phyloP scores from a whole-genome alignment of 805 yeast species.

The Candida lessepsii region DNA sequence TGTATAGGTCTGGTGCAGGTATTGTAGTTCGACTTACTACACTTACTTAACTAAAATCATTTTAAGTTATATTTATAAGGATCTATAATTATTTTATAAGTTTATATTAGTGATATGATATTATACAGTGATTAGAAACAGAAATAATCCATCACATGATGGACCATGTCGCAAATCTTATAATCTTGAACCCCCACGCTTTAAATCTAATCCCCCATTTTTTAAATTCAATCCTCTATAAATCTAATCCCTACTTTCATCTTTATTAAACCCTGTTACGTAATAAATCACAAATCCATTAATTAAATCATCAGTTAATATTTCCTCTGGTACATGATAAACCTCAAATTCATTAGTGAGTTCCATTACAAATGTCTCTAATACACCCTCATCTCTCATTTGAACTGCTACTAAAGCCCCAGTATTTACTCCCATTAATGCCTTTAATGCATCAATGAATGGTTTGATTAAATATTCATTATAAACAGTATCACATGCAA shows the following conservation, averaged over 20 bases:
- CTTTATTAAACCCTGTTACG: conserved; percentile 10
- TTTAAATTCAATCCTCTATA: too few relatives aligned
- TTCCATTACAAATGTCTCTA: conserved; percentile 44
- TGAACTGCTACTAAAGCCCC: conserved; percentile 49
- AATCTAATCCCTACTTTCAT: too few relatives aligned
- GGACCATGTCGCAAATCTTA: too few relatives aligned
- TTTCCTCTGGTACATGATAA: conserved; percentile 29
- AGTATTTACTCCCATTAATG: conserved; percentile 34
- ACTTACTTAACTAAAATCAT: too few relatives aligned
- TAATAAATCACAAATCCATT: conserved; percentile 49
- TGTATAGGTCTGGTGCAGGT: too few relatives aligned
- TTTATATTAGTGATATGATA: not conserved
- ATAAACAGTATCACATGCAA: conserved; percentile 68
- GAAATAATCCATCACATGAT: too few relatives aligned
- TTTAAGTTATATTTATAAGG: too few relatives aligned
- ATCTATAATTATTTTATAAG: too few relatives aligned
- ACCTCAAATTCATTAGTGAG: conserved; percentile 32
- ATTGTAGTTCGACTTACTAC: too few relatives aligned
- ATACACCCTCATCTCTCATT: conserved; percentile 50
- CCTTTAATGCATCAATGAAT: conserved; percentile 44
- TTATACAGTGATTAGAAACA: too few relatives aligned
- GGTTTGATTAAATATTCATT: conserved; percentile 56
- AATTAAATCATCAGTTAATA: conserved; percentile 29
- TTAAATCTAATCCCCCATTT: too few relatives aligned
- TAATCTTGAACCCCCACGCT: too few relatives aligned